Base-by-base conservation (phyloP, 495 filamentous ascomycete species). In the Podospora pseudoanserina region DNA sequence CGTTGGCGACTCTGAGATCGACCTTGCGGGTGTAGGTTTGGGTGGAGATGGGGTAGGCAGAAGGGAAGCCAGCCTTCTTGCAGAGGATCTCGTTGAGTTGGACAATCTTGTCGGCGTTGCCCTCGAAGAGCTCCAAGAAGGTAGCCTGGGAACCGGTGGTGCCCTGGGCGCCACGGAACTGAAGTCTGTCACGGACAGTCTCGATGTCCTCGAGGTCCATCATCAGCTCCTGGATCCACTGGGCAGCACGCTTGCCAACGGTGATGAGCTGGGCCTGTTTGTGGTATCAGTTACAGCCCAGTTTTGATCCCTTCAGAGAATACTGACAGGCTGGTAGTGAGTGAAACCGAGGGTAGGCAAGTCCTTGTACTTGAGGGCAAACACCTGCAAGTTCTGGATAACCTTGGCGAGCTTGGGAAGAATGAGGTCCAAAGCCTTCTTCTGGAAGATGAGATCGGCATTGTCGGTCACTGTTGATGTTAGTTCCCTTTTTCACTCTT, bases 141-240 rank as follows among this genome's bases (percentile, higher is more conserved):
- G 90, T 91, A 2, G 92, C 93, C 64, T 77, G 76, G 2, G 74
- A 67, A 57, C 82, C 82, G 26, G 82, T 84, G 20, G 82, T 84
- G 44, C 82, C 82, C 74, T 75, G 73, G 39, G 76, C 76, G 63
- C 68, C 74, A 60, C 95, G 89, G 82, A 97, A 97, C 63, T 87
- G 85, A 57, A 99, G 86, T 61, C 89, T 88, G 26, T 87, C 81
- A 61, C 89, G 87, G 6, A 88, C 92, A 44, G 86, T 82, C 77
- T 94, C 91, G 44, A 98, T 85, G 78, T 92, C 90, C 68, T 89
- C 83, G 55, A 99, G 85, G 67, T 98, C 95, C 82, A 94, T 89
- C 71, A 95, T 81, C 18, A 98, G 84, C 74, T 97, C 92, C 76
- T 95, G 92, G 56, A 90, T 88, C 94, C 94, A 97, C 70, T 93